phyloP scores from a whole-genome alignment of 495 filamentous ascomycete genomes.

The Cryomyces antarcticus region DNA sequence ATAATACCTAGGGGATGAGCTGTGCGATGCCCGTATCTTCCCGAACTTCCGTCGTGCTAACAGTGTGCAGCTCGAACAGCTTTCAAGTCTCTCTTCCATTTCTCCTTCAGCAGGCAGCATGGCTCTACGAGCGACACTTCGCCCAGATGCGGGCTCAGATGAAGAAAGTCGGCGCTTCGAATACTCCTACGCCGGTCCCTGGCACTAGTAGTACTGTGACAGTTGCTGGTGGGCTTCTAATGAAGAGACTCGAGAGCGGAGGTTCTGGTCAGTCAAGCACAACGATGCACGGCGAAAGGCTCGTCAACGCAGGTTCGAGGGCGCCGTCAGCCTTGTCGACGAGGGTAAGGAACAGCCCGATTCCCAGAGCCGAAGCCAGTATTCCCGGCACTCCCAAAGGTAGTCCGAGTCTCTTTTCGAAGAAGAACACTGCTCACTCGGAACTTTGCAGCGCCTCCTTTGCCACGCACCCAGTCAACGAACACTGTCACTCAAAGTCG shows the following conservation, averaged over 20 bases:
- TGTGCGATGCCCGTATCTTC: constrained; percentile 31
- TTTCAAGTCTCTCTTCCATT: constrained; percentile 71
- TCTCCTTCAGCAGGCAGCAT: constrained; percentile 81
- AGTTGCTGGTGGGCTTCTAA: constrained; percentile 27
- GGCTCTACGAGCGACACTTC: constrained; percentile 81
- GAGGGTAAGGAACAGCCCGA: constrained; percentile 37
- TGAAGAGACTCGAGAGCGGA: constrained; percentile 35
- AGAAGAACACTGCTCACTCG: not conserved
- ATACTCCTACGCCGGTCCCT: constrained; percentile 28
- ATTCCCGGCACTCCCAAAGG: constrained; percentile 18
- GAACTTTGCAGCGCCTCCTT: constrained; percentile 4
- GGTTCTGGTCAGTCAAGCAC: constrained; percentile 10
- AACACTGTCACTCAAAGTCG: constrained; percentile 24
- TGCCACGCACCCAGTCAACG: constrained; percentile 25
- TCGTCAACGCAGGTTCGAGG: constrained; percentile 13
- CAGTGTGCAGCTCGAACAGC: constrained; percentile 24
- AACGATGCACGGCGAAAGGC: no score
- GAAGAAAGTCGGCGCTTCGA: constrained; percentile 41
- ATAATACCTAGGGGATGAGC: constrained; percentile 46
- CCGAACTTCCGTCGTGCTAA: not conserved
- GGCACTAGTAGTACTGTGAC: constrained; percentile 23
- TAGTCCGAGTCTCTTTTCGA: constrained; percentile 17
- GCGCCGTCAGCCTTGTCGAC: constrained; percentile 40
- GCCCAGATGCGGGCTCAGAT: constrained; percentile 81
- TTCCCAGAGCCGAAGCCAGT: constrained; percentile 26